A percentile compares a stretch with the other conserved stretches of the same genome.
These are phyloP conservation scores for Crithidia brevicula DNA, from an alignment of 208 protist species.

Conservation along the genomic window DNA sequence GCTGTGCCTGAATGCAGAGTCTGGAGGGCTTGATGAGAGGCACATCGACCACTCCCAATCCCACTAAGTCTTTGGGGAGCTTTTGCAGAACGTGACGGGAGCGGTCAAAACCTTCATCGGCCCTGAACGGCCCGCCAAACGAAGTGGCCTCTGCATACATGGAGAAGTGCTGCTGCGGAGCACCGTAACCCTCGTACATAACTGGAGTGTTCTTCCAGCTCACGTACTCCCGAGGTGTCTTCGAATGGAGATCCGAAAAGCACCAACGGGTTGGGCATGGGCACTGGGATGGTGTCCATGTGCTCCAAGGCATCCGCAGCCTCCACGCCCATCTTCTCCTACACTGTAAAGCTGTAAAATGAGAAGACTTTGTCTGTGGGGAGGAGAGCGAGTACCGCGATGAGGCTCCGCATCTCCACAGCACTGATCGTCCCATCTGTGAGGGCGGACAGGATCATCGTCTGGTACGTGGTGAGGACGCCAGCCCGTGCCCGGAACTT, in stretches of 20 bases:
- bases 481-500: not conserved
- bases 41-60: not conserved
- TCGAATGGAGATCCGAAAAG: not conserved
- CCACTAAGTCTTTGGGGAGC: not conserved
- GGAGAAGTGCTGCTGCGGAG: not conserved
- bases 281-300: slow-evolving; percentile 2
- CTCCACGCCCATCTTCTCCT: not conserved
- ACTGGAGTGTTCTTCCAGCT: not conserved
- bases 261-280: not conserved
- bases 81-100: not conserved
- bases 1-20: not conserved
- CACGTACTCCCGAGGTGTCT: not conserved
- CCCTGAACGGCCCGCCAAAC: not conserved
- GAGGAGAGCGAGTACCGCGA: not conserved
- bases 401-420: not conserved
- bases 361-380: not conserved
- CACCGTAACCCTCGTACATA: not conserved
- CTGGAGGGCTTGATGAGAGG: not conserved
- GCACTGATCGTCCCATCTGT: not conserved
- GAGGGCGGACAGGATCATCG: not conserved
- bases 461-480: not conserved
- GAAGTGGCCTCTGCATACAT: not conserved
- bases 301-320: not conserved
- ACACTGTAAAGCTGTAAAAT: not conserved
- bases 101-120: not conserved